Conservation (phyloP, 1,284 basidiomycete genomes). For the Leucoagaricus sp. region DNA sequence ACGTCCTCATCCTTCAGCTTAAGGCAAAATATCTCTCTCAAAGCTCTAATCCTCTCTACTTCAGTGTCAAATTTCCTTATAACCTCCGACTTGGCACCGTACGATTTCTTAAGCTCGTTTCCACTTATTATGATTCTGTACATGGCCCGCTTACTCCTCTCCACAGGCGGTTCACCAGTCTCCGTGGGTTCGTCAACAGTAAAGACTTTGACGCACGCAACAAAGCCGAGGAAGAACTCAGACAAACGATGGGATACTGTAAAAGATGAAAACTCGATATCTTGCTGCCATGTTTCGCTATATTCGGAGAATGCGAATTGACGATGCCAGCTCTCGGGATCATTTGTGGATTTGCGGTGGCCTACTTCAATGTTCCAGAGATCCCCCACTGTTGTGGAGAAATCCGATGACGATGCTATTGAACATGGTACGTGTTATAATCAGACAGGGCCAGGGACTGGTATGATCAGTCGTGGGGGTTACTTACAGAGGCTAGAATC, state of each 20-base stretch:
- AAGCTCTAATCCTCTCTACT: constrained; percentile 30
- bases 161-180: constrained; percentile 18
- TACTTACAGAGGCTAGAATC: constrained; percentile 29
- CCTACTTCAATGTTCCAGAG: constrained; percentile 35
- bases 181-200: constrained; percentile 23
- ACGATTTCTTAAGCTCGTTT: constrained; percentile 26
- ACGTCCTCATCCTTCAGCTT: background rate
- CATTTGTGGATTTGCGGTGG: constrained; percentile 23
- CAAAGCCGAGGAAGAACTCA: constrained; percentile 30
- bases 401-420: constrained; percentile 6
- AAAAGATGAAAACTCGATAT: constrained; percentile 32
- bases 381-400: constrained; percentile 18
- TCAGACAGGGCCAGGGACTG: background rate
- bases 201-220: constrained; percentile 31
- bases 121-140: constrained; percentile 32
- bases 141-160: constrained; percentile 19
- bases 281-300: constrained; percentile 33
- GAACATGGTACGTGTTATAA: background rate
- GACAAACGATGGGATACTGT: constrained; percentile 26
- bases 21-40: constrained; percentile 23
- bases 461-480: background rate
- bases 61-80: constrained; percentile 30
- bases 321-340: constrained; percentile 25
- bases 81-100: constrained; percentile 27
- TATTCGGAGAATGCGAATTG: constrained; percentile 36